Conservation (phyloP, 352 stramenopile species). For the Aphanomyces stellatus region DNA sequence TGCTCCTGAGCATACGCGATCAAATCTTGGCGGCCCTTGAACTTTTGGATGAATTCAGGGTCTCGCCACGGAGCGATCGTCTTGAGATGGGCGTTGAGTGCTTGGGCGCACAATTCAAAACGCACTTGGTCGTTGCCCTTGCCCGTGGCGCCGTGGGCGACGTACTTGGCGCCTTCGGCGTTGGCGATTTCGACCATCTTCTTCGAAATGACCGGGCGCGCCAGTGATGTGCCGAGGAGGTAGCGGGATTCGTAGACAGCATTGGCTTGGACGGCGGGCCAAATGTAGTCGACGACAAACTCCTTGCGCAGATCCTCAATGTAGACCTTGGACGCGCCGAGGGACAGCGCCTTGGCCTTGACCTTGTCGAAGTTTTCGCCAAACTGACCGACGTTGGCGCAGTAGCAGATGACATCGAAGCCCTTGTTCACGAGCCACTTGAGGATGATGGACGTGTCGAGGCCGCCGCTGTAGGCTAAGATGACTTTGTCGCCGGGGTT, state of each 20-base stretch:
- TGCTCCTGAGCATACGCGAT: slow-evolving; percentile 96
- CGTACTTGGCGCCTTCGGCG: slow-evolving; percentile 84
- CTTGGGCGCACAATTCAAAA: slow-evolving; percentile 98
- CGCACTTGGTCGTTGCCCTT: slow-evolving; percentile 99
- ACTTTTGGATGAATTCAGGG: slow-evolving; percentile 96
- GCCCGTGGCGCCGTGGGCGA: slow-evolving; percentile 96
- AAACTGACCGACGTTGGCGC: slow-evolving; percentile 97
- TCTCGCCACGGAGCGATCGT: slow-evolving; percentile 97
- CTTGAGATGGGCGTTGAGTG: slow-evolving; percentile 92
- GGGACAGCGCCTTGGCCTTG: slow-evolving; percentile 81
- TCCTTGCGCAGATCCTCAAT: slow-evolving; percentile 96
- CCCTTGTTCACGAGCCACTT: slow-evolving; percentile 98
- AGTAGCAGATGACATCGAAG: slow-evolving; percentile 99
- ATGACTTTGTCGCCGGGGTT: slow-evolving; percentile 87
- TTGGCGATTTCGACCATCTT: slow-evolving; percentile 92
- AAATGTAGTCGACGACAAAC: slow-evolving; percentile 94
- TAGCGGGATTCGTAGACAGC: slow-evolving; percentile 98
- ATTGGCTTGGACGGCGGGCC: slow-evolving; percentile 92
- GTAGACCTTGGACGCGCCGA: slow-evolving; percentile 86
- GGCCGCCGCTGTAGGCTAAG: slow-evolving; percentile 94
- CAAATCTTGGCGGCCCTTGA: slow-evolving; percentile 96
- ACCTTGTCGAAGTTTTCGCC: slow-evolving; percentile 93
- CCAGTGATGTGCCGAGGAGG: slow-evolving; percentile 95
- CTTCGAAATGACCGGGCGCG: slow-evolving; percentile 97
- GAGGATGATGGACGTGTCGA: slow-evolving; percentile 98